Base-by-base conservation (phyloP, 495 filamentous ascomycete species). In the Trichoderma reesei region DNA sequence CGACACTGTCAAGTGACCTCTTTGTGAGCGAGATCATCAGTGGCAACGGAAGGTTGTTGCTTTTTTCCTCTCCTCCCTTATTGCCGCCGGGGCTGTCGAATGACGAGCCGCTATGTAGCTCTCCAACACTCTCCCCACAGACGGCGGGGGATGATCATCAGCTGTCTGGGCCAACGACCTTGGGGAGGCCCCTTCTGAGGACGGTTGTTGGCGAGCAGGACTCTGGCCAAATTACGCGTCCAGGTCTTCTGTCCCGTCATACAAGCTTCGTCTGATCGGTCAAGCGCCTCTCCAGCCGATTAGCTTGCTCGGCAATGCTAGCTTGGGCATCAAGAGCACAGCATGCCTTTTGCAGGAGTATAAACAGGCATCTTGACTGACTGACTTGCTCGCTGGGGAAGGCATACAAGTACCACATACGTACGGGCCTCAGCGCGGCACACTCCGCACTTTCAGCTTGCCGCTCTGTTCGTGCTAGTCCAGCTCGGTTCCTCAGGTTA, bases 401-500 rank as follows among this genome's bases (percentile, higher is more conserved):
- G 26, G 26, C 26, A 26, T 26, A 26, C 26, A 26, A 26, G 26
- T 26, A 26, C 26, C 26, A 26, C 26, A 26, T 26, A 26, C 26
- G 26, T 1, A 26, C 26, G 26, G 26, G 26, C n/a, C n/a, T n/a
- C 26, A 48, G n/a, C 3, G 18, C 44, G 44, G n/a, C 16, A 20
- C 11, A 18, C 44, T 48, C 44, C 44, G 20, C 44, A 46, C n/a
- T 20, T 48, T 18, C 18, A 48, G 20, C 20, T 18, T 34, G 51
- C 51, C 26, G 11, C 51, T 56, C 51, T 56, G 26, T 56, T 56
- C 3, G 51, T 34, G 51, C 31, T 56, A 56, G 51, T 34, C 20
- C 51, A 56, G 51, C 31, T 56, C 51, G 20, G 26, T 56, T 26
- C 51, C 26, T 56, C 51, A 56, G 51, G 51, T 56, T 56, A 56